A percentile compares a stretch with the other conserved stretches of the same genome.
Conservation (phyloP, 306 rosid species). For the Quercus berberidifolia region DNA sequence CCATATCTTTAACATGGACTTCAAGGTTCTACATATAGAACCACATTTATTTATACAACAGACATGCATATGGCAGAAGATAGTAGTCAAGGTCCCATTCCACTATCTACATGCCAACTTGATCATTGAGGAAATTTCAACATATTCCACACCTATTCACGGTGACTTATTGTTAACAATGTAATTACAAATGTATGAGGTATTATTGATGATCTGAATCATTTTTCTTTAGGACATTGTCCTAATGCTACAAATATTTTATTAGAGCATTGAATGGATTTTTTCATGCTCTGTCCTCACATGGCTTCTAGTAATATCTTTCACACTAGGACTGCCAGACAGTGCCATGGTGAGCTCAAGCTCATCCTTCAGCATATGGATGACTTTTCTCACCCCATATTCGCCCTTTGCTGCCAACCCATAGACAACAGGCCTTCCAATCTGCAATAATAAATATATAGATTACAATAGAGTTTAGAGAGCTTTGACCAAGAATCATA, state of each 20-base stretch:
- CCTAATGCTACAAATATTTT: neutral
- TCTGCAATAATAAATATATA: neutral
- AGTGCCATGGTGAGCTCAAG: constrained; percentile 55
- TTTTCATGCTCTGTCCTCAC: constrained; percentile 37
- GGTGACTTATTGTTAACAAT: too few species aligned
- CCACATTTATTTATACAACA: too few species aligned
- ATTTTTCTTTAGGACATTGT: neutral
- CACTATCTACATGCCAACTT: too few species aligned
- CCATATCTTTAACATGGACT: too few species aligned
- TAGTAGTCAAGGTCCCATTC: too few species aligned
- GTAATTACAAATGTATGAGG: neutral
- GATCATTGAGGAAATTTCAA: too few species aligned
- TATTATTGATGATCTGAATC: neutral
- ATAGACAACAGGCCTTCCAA: constrained; percentile 10
- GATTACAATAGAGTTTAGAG: neutral
- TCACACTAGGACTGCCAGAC: constrained; percentile 45
- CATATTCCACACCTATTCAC: too few species aligned
- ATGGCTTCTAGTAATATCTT: constrained; percentile 47
- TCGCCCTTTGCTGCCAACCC: constrained; percentile 59
- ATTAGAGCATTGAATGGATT: constrained; percentile 43
- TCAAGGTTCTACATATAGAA: too few species aligned
- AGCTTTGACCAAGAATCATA: neutral
- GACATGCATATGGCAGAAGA: too few species aligned
- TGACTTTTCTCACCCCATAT: constrained; percentile 43
- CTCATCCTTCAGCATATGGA: constrained; percentile 55